phyloP scores from a whole-genome alignment of 2,329 filamentous ascomycete species.

The Hansfordia pulvinata region DNA sequence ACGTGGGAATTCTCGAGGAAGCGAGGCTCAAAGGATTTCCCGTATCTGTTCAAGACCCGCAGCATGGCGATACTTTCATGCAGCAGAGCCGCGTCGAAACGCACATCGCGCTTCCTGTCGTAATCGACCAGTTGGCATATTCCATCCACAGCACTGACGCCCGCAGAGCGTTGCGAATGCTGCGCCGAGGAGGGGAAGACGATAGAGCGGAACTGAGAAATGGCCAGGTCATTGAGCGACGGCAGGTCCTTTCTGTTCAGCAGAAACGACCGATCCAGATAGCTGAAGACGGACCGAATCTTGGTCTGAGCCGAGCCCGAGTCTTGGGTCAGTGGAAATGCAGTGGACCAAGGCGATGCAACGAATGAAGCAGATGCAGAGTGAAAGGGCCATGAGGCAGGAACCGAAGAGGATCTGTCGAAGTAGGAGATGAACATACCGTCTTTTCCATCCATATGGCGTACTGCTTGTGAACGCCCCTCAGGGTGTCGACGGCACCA shows the following conservation, averaged over 20 bases:
- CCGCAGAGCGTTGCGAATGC: constrained; percentile 14
- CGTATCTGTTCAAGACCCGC: constrained; percentile 73
- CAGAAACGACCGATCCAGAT: constrained; percentile 81
- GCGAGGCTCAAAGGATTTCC: constrained; percentile 61
- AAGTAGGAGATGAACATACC: constrained; percentile 39
- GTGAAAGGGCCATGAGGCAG: too few relatives aligned
- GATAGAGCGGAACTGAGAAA: constrained; percentile 57
- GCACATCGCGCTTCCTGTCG: constrained; percentile 46
- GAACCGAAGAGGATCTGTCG: too few relatives aligned
- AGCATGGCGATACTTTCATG: constrained; percentile 69
- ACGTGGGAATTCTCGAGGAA: constrained; percentile 54
- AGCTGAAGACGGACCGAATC: constrained; percentile 84
- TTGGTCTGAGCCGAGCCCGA: constrained; percentile 28
- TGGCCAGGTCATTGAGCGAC: constrained; percentile 70
- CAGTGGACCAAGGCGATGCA: too few relatives aligned
- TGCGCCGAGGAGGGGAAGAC: constrained; percentile 29
- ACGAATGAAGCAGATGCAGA: too few relatives aligned
- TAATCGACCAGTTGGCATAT: constrained; percentile 64
- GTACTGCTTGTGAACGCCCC: constrained; percentile 48
- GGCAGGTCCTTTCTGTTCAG: constrained; percentile 55
- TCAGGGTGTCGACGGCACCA: constrained; percentile 47
- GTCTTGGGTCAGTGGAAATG: too few relatives aligned
- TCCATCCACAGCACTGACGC: constrained; percentile 33
- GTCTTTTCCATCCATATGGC: constrained; percentile 64
- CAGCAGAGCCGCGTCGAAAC: constrained; percentile 53